phyloP scores from a whole-genome alignment of 305 asterid genomes.

The Rubia peregrina region DNA sequence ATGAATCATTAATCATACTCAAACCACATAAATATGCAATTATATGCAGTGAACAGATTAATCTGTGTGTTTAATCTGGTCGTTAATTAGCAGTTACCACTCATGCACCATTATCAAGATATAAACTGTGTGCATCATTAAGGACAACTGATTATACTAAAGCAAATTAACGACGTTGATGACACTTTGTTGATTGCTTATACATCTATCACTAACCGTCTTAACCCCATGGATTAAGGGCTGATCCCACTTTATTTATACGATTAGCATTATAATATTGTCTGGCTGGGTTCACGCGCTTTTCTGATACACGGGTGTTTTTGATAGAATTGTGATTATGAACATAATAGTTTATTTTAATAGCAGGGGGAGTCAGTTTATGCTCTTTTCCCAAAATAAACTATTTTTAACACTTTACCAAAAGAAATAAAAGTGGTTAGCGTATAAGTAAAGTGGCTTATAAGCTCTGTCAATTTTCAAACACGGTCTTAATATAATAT shows the following conservation, averaged over 20 bases:
- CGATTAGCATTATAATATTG: neutral
- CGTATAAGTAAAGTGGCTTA: no score
- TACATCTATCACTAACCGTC: slow-evolving; percentile 5
- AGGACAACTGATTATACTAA: neutral
- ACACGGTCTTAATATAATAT: no score
- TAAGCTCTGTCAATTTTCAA: no score
- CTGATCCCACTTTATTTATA: neutral
- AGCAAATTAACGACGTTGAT: neutral
- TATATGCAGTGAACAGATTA: neutral
- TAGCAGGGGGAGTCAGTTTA: no score
- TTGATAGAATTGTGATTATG: no score
- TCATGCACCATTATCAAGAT: neutral
- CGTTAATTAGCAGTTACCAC: neutral
- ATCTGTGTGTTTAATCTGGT: neutral
- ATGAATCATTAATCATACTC: neutral
- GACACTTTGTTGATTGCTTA: slow-evolving; percentile 1
- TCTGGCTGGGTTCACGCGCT: neutral
- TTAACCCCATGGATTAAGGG: slow-evolving; percentile 12
- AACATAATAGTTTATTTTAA: no score
- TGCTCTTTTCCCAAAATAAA: no score
- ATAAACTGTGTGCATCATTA: neutral
- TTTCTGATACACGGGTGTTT: no score
- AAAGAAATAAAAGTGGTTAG: no score
- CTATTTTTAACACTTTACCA: no score
- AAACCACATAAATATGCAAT: neutral